Evolutionary conservation across 2,329 filamentous ascomycete species (phyloP).

Genomic region (Teratosphaeriaceae sp.): DNA sequence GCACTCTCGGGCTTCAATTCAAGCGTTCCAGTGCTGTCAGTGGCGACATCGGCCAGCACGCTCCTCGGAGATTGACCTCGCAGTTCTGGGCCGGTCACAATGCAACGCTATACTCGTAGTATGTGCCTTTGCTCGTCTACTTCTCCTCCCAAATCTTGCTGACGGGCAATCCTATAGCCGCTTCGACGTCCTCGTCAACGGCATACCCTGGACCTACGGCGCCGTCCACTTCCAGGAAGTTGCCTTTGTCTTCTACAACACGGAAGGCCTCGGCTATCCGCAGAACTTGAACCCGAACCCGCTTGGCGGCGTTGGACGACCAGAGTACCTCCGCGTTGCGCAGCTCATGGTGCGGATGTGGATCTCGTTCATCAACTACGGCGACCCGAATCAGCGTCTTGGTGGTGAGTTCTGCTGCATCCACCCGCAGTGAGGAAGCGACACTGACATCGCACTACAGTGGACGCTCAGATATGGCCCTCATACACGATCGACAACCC

Average conservation of each 20-base stretch:
- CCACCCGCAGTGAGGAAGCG: constrained; percentile 10
- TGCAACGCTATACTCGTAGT: constrained; percentile 32
- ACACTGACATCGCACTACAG: constrained; percentile 5
- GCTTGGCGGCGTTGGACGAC: constrained; percentile 15
- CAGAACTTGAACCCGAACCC: constrained; percentile 23
- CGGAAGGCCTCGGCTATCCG: constrained; percentile 36
- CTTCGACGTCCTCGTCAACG: constrained; percentile 36
- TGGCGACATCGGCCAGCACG: constrained; percentile 17
- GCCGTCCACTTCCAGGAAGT: constrained; percentile 44
- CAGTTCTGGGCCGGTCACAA: constrained; percentile 17
- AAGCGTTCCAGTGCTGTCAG: constrained; percentile 16
- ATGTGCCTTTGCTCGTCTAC: constrained; percentile 35
- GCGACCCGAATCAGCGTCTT: constrained; percentile 34
- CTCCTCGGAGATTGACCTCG: constrained; percentile 14
- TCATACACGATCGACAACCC: constrained; percentile 36
- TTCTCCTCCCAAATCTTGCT: not conserved
- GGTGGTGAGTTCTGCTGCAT: constrained; percentile 20
- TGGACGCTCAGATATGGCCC: constrained; percentile 34
- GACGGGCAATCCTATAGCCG: not conserved
- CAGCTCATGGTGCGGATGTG: constrained; percentile 47
- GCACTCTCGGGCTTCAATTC: constrained; percentile 16
- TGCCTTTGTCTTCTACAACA: constrained; percentile 49
- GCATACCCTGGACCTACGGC: constrained; percentile 20
- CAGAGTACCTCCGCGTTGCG: constrained; percentile 38
- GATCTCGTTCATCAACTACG: constrained; percentile 43